Conservation (phyloP, 2,329 filamentous ascomycete species). For the Aspergillus sp. region DNA sequence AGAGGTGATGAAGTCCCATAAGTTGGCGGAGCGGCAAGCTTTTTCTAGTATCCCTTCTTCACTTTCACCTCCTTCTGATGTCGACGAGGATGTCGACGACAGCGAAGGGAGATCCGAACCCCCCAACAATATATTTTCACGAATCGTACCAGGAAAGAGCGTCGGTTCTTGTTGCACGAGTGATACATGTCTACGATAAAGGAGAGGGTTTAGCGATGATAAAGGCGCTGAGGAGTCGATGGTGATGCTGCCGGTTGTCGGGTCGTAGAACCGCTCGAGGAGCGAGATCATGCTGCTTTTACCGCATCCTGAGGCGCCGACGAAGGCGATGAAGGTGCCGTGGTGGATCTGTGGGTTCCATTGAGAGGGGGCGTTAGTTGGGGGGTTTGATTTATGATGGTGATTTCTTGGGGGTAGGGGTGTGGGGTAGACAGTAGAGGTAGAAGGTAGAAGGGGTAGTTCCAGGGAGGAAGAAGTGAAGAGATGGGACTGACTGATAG, state of each 20-base stretch:
- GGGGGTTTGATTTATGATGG: no score
- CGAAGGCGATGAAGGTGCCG: conserved; percentile 55
- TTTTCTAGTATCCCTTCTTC: conserved; percentile 20
- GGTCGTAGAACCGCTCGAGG: conserved; percentile 68
- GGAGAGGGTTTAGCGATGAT: conserved; percentile 55
- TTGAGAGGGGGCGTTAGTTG: no score
- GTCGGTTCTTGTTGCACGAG: conserved; percentile 74
- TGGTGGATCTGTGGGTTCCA: conserved; percentile 34
- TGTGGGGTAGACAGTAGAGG: no score
- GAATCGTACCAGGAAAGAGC: conserved; percentile 67
- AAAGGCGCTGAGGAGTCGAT: conserved; percentile 62
- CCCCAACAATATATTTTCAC: conserved; percentile 59
- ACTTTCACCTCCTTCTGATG: no score
- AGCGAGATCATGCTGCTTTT: conserved; percentile 69
- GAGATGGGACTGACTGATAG: conserved; percentile 15
- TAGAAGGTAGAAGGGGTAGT: background rate
- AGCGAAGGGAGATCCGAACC: no score
- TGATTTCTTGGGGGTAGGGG: no score
- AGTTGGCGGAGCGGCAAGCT: conserved; percentile 43
- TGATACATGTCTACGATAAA: conserved; percentile 65
- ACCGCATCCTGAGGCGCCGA: conserved; percentile 59
- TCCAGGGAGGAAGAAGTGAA: no score
- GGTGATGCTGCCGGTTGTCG: conserved; percentile 62
- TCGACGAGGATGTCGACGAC: no score
- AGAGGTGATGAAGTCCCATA: conserved; percentile 51